phyloP scores from a whole-genome alignment of 768 basidiomycete species.

The Scleroderma citrinum region DNA sequence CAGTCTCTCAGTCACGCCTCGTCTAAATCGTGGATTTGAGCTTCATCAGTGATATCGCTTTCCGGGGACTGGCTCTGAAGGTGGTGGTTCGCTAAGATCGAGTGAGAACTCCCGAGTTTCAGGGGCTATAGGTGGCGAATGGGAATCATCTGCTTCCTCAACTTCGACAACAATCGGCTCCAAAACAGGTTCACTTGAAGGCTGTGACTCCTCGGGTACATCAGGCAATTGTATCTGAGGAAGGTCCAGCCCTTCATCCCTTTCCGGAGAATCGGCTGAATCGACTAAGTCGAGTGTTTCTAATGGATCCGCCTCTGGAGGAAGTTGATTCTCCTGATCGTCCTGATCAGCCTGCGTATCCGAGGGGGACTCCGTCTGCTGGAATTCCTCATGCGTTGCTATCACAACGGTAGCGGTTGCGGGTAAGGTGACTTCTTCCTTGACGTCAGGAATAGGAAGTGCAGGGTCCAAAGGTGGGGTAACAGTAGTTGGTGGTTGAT shows the following conservation, averaged over 20 bases:
- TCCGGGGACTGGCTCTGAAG: slow-evolving; percentile 30
- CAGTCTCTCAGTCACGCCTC: slow-evolving; percentile 6
- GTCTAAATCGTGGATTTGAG: slow-evolving; percentile 14
- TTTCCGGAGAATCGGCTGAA: background rate
- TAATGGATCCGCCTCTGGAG: background rate
- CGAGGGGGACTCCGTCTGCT: background rate
- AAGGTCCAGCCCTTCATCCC: background rate
- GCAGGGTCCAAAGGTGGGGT: background rate
- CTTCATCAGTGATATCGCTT: slow-evolving; percentile 32
- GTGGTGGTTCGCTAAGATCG: slow-evolving; percentile 26
- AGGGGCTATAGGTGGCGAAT: slow-evolving; percentile 4
- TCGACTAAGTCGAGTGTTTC: background rate
- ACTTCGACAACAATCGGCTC: slow-evolving; percentile 1
- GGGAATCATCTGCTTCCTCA: slow-evolving; percentile 12
- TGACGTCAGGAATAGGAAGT: background rate
- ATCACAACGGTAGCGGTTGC: background rate
- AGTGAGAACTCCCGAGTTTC: slow-evolving; percentile 11
- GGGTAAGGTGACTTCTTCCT: background rate
- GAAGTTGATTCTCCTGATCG: background rate
- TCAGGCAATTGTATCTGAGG: background rate
- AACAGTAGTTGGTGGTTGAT: background rate
- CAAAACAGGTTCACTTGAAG: background rate
- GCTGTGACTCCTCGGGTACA: background rate
- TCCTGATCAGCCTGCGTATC: background rate
- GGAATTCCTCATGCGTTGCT: background rate